Conservation (phyloP, 1,139 yeast species). For the Taphrina betulina region DNA sequence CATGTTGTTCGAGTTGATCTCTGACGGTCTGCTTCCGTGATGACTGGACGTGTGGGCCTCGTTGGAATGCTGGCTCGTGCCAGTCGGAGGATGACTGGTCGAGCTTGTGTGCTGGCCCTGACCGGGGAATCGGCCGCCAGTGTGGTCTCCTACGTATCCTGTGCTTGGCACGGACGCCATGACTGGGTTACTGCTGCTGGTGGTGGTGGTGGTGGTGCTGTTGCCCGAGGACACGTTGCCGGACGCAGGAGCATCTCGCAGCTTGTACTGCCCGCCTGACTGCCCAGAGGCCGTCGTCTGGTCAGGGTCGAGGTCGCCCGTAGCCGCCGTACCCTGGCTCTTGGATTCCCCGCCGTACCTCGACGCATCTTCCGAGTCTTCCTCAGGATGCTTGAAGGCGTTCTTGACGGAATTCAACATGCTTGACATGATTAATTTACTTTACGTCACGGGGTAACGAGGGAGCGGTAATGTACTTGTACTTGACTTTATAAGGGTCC, state of each 20-base stretch:
- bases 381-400: slow-evolving; percentile 16
- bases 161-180: slow-evolving; percentile 9
- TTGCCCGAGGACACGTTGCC: no score
- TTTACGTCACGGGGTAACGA: no score
- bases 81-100: not conserved
- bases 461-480: no score
- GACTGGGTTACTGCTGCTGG: no score
- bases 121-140: slow-evolving; percentile 2
- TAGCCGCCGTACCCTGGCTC: not conserved
- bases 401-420: slow-evolving; percentile 1
- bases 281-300: no score
- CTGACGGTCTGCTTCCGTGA: no score
- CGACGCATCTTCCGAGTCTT: not conserved
- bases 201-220: no score
- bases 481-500: no score
- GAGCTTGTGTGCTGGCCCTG: not conserved
- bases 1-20: no score
- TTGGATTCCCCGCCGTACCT: not conserved
- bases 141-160: slow-evolving; percentile 10
- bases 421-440: slow-evolving; percentile 4
- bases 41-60: no score
- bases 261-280: no score
- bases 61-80: not conserved
- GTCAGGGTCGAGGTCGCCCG: not conserved
- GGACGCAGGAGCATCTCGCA: no score